phyloP scores from a whole-genome alignment of 345 rosid genomes.

The Populus davidiana region DNA sequence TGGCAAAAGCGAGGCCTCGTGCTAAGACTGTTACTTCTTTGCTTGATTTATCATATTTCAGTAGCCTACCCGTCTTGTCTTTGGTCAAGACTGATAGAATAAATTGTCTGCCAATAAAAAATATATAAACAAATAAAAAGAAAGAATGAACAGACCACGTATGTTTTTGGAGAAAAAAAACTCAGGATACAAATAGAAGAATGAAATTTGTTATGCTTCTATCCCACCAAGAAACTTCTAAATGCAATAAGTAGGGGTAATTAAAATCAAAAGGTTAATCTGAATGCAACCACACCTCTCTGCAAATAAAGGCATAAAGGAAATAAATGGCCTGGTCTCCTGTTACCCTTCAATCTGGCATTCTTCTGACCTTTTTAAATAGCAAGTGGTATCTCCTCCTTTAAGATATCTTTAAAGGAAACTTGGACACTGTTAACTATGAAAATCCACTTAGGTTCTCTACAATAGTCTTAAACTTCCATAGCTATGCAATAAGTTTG shows the following conservation, averaged over 20 bases:
- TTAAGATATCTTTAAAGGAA: not conserved
- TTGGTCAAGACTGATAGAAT: not conserved
- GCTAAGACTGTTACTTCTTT: conserved; percentile 11
- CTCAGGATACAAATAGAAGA: not conserved
- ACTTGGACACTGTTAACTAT: not conserved
- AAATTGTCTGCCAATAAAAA: conserved; percentile 18
- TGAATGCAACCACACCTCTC: not conserved
- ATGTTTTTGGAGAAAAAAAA: not conserved
- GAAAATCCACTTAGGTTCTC: not conserved
- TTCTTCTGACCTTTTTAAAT: not conserved
- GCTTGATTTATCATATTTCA: conserved; percentile 22
- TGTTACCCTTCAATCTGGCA: not conserved
- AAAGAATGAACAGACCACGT: not conserved
- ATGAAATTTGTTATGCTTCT: not conserved
- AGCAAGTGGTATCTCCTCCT: not conserved
- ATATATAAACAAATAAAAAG: not conserved
- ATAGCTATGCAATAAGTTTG: not conserved
- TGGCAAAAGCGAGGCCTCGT: conserved; percentile 22
- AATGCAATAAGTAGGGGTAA: not conserved
- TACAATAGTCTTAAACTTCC: not conserved
- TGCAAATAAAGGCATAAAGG: not conserved
- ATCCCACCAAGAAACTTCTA: not conserved
- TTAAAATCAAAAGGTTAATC: not conserved
- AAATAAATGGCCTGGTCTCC: not conserved
- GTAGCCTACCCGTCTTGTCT: conserved; percentile 24